These are phyloP conservation scores for Thermoascus crustaceus DNA, from an alignment of 2,329 filamentous ascomycete genomes.

Conservation along the genomic window DNA sequence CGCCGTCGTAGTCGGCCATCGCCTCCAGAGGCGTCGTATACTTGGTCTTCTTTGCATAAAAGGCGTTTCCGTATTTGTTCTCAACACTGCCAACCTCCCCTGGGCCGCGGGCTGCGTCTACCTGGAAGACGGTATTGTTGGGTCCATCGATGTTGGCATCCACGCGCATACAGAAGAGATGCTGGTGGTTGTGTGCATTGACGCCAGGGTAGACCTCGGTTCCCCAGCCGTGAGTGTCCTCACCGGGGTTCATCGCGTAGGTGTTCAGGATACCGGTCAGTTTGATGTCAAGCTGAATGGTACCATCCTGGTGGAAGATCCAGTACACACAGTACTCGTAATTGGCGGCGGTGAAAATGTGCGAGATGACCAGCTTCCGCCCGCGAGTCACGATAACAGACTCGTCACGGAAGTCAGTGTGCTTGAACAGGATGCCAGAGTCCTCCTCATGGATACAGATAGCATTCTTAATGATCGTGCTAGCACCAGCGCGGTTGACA, in stretches of 20 bases:
- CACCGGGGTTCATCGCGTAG: conserved; percentile 68
- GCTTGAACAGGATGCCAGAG: conserved; percentile 84
- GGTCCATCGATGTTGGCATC: conserved; percentile 82
- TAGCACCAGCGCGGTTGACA: conserved; percentile 66
- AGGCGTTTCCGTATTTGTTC: conserved; percentile 86
- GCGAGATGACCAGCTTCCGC: conserved; percentile 77
- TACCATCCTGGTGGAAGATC: conserved; percentile 89
- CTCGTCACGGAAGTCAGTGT: conserved; percentile 87
- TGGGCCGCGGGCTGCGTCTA: conserved; percentile 63
- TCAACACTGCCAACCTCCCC: conserved; percentile 70
- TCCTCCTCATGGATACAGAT: conserved; percentile 96
- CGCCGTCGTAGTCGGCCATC: conserved; percentile 72
- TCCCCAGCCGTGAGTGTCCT: conserved; percentile 80
- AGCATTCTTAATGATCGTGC: conserved; percentile 80
- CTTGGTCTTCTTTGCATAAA: conserved; percentile 76
- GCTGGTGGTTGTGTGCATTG: conserved; percentile 93
- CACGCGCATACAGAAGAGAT: conserved; percentile 83
- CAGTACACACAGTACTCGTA: conserved; percentile 88
- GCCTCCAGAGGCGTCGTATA: conserved; percentile 61
- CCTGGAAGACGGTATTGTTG: conserved; percentile 76
- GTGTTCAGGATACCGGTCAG: conserved; percentile 91
- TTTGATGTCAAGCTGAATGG: conserved; percentile 84
- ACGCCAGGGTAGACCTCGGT: conserved; percentile 86
- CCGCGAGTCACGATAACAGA: conserved; percentile 78
- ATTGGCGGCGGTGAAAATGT: conserved; percentile 92